phyloP scores from a whole-genome alignment of 345 rosid genomes.

The Pistacia integerrima region DNA sequence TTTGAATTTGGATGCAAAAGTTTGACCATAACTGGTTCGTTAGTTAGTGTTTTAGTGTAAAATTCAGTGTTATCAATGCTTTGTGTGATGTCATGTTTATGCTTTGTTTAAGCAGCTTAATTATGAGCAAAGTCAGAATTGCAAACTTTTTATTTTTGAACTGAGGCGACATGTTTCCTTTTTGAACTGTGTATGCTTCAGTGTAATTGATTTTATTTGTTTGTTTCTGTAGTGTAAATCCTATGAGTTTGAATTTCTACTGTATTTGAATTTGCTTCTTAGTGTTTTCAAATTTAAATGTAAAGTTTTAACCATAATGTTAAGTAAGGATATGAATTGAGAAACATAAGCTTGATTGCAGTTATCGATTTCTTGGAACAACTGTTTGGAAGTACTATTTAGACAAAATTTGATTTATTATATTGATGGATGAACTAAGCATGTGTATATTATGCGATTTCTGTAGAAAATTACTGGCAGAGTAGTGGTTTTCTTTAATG shows the following conservation, averaged over 20 bases:
- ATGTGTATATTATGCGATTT: neutral
- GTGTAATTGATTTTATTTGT: neutral
- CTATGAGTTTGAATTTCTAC: neutral
- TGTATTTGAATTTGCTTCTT: neutral
- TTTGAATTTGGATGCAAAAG: no score
- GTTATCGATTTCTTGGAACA: neutral
- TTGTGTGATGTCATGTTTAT: neutral
- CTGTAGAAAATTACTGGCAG: neutral
- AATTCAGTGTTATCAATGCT: neutral
- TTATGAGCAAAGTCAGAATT: neutral
- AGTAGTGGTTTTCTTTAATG: neutral
- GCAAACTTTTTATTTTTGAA: neutral
- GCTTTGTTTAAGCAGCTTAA: neutral
- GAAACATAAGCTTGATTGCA: neutral
- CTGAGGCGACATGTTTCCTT: neutral
- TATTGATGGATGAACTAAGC: neutral
- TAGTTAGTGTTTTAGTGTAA: neutral
- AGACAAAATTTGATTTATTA: neutral
- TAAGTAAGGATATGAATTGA: neutral
- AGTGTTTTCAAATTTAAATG: neutral
- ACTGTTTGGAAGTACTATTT: neutral
- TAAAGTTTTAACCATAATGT: neutral
- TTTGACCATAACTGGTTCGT: no score
- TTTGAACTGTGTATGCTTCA: neutral
- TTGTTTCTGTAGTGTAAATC: neutral